phyloP scores from a whole-genome alignment of 1,139 yeast genomes.

The Magnusiomyces suaveolens region DNA sequence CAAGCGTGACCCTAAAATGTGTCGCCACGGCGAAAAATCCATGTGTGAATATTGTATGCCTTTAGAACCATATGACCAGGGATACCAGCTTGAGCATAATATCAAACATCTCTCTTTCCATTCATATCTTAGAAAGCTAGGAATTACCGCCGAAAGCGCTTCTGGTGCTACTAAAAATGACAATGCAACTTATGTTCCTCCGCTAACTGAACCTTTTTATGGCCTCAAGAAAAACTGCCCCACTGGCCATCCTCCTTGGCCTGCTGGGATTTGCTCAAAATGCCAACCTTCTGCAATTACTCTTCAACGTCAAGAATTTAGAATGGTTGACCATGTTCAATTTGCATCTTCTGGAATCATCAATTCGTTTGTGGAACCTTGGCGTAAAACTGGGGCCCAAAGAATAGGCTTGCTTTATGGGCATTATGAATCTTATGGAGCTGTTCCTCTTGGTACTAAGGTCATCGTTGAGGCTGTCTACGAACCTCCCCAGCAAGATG shows the following conservation, averaged over 20 bases:
- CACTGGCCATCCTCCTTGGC: constrained; percentile 87
- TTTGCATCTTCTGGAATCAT: constrained; percentile 65
- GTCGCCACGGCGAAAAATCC: constrained; percentile 86
- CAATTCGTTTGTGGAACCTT: constrained; percentile 74
- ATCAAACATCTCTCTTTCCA: constrained; percentile 88
- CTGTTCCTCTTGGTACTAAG: constrained; percentile 85
- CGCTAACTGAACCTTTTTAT: constrained; percentile 65
- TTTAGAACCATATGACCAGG: constrained; percentile 85
- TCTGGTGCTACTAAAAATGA: constrained; percentile 35
- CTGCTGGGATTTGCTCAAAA: constrained; percentile 89
- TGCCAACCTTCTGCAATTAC: constrained; percentile 96
- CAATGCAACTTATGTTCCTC: constrained; percentile 66
- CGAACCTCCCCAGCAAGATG: constrained; percentile 87
- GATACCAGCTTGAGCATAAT: constrained; percentile 60
- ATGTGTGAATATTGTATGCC: constrained; percentile 98
- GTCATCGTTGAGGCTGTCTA: constrained; percentile 89
- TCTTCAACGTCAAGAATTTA: constrained; percentile 74
- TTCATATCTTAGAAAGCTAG: constrained; percentile 64
- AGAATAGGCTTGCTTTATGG: constrained; percentile 84
- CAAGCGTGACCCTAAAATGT: constrained; percentile 45
- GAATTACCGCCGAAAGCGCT: constrained; percentile 47
- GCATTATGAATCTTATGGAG: constrained; percentile 61
- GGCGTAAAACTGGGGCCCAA: constrained; percentile 86
- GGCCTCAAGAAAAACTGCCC: constrained; percentile 55
- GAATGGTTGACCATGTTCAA: constrained; percentile 98